Evolutionary conservation across 441 rosid species (phyloP).

Genomic region (Erysimum cheiri): DNA sequence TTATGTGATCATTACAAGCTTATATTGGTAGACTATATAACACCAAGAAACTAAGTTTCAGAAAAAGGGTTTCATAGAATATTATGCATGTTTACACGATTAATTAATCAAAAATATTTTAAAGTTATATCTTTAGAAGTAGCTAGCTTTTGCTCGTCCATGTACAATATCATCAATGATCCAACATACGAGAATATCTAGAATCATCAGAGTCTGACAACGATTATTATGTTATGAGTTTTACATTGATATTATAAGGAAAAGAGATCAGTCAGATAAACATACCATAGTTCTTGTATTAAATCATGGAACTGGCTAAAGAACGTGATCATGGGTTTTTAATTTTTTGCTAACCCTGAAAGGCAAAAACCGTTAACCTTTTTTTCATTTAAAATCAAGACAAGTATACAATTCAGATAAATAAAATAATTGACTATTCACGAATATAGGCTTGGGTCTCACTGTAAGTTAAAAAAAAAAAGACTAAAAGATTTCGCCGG

Average conservation of each 20-base stretch:
- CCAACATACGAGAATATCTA: not conserved
- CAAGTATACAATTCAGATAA: not conserved
- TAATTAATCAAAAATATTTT: not conserved
- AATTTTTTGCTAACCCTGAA: conserved; percentile 38
- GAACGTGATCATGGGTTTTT: conserved; percentile 41
- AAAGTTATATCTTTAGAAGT: not conserved
- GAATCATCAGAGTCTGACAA: not conserved
- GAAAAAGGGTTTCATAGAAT: not conserved
- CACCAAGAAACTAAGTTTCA: not conserved
- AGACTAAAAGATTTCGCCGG: not conserved
- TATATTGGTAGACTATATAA: not conserved
- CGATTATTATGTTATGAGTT: not conserved
- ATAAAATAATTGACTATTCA: not conserved
- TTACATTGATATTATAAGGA: not conserved
- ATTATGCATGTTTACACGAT: not conserved
- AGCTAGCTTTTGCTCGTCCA: conserved; percentile 8
- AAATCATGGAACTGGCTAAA: conserved; percentile 23
- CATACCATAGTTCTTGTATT: not conserved
- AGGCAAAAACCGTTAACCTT: conserved; percentile 3
- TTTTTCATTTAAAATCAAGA: not conserved
- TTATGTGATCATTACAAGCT: not conserved
- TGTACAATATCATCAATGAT: not conserved
- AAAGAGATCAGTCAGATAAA: not conserved
- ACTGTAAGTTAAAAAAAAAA: not conserved
- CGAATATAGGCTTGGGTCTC: not conserved